These are phyloP conservation scores for Hypoxylon lenormandii DNA, from an alignment of 495 filamentous ascomycete species.

Conservation along the genomic window DNA sequence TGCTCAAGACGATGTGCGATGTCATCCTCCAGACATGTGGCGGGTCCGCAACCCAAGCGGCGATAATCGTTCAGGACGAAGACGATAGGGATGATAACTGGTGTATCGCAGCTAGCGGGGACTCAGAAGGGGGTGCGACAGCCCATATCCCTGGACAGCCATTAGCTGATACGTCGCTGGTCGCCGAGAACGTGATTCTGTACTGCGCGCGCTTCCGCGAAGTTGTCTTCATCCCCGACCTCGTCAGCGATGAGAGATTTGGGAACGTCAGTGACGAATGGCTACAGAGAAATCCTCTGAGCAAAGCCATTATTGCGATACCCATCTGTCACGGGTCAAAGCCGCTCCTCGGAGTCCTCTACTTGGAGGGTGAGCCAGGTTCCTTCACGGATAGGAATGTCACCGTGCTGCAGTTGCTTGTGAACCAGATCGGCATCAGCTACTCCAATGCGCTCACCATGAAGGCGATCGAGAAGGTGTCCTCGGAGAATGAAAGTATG, in stretches of 20 bases:
- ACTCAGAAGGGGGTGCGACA: slow-evolving; percentile 73
- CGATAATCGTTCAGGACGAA: slow-evolving; percentile 80
- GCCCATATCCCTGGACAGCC: slow-evolving; percentile 72
- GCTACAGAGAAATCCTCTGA: slow-evolving; percentile 72
- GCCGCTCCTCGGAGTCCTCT: slow-evolving; percentile 81
- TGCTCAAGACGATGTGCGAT: slow-evolving; percentile 88
- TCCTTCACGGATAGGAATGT: slow-evolving; percentile 90
- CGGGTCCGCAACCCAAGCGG: slow-evolving; percentile 78
- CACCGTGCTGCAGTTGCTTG: slow-evolving; percentile 84
- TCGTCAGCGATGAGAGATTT: slow-evolving; percentile 86
- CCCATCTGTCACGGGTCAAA: slow-evolving; percentile 84
- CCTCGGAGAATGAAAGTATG: slow-evolving; percentile 85
- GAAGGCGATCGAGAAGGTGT: slow-evolving; percentile 81
- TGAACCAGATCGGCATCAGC: slow-evolving; percentile 89
- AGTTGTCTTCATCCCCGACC: slow-evolving; percentile 82
- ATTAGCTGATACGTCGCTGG: slow-evolving; percentile 69
- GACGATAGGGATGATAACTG: slow-evolving; percentile 66
- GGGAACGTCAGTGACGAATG: slow-evolving; percentile 81
- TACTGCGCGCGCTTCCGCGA: slow-evolving; percentile 88
- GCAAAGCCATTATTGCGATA: slow-evolving; percentile 84
- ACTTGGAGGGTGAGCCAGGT: slow-evolving; percentile 84
- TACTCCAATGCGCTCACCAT: slow-evolving; percentile 87
- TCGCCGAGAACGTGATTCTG: slow-evolving; percentile 81
- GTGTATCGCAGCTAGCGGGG: slow-evolving; percentile 81
- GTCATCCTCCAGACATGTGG: slow-evolving; percentile 89